These are phyloP conservation scores for Tulasnella sp. DNA, from an alignment of 768 basidiomycete genomes.

Conservation along the genomic window DNA sequence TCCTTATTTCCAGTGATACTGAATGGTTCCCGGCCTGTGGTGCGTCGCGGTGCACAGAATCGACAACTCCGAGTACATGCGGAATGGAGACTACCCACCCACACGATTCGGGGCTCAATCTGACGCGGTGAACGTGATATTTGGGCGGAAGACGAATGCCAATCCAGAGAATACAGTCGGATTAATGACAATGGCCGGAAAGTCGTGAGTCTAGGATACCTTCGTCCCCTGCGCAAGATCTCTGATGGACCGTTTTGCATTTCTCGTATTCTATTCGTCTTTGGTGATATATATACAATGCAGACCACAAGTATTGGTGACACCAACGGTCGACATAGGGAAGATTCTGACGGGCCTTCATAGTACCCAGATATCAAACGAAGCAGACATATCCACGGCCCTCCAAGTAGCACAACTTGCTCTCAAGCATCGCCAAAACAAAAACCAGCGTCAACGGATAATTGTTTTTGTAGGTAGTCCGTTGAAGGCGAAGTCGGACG, in stretches of 20 bases:
- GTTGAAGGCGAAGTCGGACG: slow-evolving; percentile 36
- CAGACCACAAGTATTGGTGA: slow-evolving; percentile 92
- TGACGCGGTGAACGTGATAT: slow-evolving; percentile 81
- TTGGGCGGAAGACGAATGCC: slow-evolving; percentile 85
- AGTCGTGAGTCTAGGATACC: slow-evolving; percentile 75
- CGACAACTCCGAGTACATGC: slow-evolving; percentile 97
- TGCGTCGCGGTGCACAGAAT: slow-evolving; percentile 30
- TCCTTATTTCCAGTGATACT: neutral
- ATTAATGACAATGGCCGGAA: slow-evolving; percentile 96
- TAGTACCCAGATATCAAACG: slow-evolving; percentile 60
- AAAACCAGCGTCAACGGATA: slow-evolving; percentile 92
- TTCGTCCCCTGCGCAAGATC: neutral
- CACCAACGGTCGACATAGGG: slow-evolving; percentile 89
- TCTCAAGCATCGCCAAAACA: slow-evolving; percentile 95
- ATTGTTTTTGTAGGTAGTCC: slow-evolving; percentile 91
- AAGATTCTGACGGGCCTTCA: slow-evolving; percentile 77
- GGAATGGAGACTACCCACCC: slow-evolving; percentile 84
- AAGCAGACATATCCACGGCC: slow-evolving; percentile 77
- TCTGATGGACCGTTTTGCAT: neutral
- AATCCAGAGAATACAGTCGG: slow-evolving; percentile 98
- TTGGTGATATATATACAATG: neutral
- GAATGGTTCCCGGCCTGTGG: neutral
- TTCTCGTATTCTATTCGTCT: neutral
- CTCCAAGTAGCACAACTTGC: slow-evolving; percentile 92
- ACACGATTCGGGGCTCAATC: slow-evolving; percentile 82